These are phyloP conservation scores for Lactuca saligna DNA, from an alignment of 129 eudicot genomes.

Conservation along the genomic window DNA sequence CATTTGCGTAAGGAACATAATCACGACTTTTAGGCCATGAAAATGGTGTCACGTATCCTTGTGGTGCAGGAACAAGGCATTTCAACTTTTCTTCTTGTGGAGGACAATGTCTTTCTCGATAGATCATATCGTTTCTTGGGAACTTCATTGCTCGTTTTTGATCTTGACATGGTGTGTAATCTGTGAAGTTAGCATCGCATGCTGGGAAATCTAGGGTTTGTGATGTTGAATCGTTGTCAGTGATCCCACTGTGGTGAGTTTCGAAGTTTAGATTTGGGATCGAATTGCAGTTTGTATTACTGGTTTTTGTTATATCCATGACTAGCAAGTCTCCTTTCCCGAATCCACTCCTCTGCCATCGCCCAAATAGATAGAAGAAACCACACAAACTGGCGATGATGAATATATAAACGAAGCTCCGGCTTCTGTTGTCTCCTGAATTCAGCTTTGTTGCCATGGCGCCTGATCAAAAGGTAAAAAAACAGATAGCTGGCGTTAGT, in stretches of 20 bases:
- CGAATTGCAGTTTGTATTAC: slow-evolving; percentile 11
- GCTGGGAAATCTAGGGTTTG: slow-evolving; percentile 11
- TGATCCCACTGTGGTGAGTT: slow-evolving; percentile 27
- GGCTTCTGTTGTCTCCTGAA: slow-evolving; percentile 24
- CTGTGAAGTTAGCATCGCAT: slow-evolving; percentile 42
- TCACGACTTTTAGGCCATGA: slow-evolving; percentile 60
- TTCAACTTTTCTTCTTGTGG: slow-evolving; percentile 51
- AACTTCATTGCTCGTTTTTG: slow-evolving; percentile 69
- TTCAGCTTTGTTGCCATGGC: slow-evolving; percentile 30
- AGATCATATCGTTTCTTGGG: slow-evolving; percentile 61
- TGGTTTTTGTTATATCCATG: slow-evolving; percentile 15
- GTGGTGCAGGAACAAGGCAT: slow-evolving; percentile 50
- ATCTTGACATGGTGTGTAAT: slow-evolving; percentile 80
- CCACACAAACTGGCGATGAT: slow-evolving; percentile 21
- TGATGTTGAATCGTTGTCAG: slow-evolving; percentile 6
- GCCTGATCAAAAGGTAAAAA: slow-evolving; percentile 1
- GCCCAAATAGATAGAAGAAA: slow-evolving; percentile 32
- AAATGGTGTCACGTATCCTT: slow-evolving; percentile 55
- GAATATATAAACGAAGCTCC: slow-evolving; percentile 17
- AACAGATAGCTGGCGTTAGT: neutral
- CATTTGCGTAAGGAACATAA: slow-evolving; percentile 50
- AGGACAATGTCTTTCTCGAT: slow-evolving; percentile 81
- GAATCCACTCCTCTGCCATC: slow-evolving; percentile 29
- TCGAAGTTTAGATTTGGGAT: slow-evolving; percentile 25
- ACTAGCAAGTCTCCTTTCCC: slow-evolving; percentile 28